A percentile compares a stretch with the other conserved stretches of the same genome.
Evolutionary conservation across 2,329 filamentous ascomycete species (phyloP).

Genomic region (Paecilomyces sp.): DNA sequence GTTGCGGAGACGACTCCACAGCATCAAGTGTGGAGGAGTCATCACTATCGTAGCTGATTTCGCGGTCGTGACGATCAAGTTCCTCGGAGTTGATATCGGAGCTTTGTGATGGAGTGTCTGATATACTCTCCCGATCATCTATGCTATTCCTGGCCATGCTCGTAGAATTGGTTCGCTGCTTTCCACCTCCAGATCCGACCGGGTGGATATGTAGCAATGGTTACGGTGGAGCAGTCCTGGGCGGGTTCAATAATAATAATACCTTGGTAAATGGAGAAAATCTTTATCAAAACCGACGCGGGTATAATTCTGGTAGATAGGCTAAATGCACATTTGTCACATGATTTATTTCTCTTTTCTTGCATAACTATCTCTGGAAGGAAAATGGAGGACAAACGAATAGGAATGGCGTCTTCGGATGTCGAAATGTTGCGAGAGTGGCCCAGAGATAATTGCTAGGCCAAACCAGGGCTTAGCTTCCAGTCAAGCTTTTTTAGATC

Average conservation of each 20-base stretch:
- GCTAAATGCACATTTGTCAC: no score
- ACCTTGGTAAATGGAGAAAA: not conserved
- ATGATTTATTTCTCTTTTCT: no score
- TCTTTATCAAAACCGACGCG: not conserved
- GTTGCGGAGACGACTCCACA: not conserved
- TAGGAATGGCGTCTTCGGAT: no score
- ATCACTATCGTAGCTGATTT: not conserved
- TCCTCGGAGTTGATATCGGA: not conserved
- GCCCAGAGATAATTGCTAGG: no score
- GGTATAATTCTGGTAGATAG: no score
- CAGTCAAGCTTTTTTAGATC: no score
- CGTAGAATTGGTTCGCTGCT: not conserved
- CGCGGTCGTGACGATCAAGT: not conserved
- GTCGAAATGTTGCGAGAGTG: no score
- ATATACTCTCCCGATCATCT: not conserved
- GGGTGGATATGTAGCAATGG: not conserved
- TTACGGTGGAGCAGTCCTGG: not conserved
- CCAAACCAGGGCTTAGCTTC: no score
- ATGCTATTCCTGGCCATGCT: not conserved
- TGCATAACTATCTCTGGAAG: no score
- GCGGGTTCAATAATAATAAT: not conserved
- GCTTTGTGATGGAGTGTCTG: not conserved
- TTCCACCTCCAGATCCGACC: not conserved
- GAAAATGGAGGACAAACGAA: no score
- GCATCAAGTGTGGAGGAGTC: not conserved